Percentiles rank a stretch among this genome's conserved stretches.
Evolutionary conservation across 495 filamentous ascomycete genomes (phyloP).

Genomic region (Trichoderma erinaceum): DNA sequence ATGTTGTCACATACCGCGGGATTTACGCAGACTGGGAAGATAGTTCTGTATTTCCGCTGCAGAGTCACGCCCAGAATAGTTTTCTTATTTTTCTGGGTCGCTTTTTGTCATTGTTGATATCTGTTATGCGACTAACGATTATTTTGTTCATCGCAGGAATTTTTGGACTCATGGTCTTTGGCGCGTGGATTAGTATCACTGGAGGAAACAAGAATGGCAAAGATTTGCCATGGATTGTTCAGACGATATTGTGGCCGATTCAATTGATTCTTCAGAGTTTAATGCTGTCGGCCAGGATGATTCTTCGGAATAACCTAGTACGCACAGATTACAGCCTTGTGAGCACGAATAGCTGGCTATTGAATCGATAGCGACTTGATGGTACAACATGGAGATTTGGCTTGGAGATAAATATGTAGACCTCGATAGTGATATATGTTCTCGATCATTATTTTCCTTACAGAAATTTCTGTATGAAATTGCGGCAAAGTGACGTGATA

Average conservation of each 20-base stretch:
- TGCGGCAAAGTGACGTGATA: too few species aligned
- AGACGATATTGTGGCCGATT: not conserved
- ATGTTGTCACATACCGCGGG: not conserved
- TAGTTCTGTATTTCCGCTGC: not conserved
- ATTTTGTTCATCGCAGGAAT: not conserved
- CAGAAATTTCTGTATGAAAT: too few species aligned
- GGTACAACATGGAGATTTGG: not conserved
- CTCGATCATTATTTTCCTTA: too few species aligned
- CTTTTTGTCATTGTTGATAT: not conserved
- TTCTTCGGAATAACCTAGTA: not conserved
- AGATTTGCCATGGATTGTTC: not conserved
- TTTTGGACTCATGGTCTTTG: constrained; percentile 30
- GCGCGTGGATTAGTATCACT: constrained; percentile 20
- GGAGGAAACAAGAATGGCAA: not conserved
- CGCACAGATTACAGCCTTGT: not conserved
- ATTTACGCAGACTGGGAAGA: not conserved
- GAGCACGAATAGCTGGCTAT: not conserved
- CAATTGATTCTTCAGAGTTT: not conserved
- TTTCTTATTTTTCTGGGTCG: not conserved
- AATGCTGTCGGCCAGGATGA: not conserved
- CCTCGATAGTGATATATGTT: too few species aligned
- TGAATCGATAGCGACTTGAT: not conserved
- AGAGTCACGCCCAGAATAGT: not conserved
- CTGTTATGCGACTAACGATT: not conserved
- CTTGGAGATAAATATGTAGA: too few species aligned